Evolutionary conservation across 2,329 filamentous ascomycete species (phyloP).

Genomic region (Aspergillus glaucus): DNA sequence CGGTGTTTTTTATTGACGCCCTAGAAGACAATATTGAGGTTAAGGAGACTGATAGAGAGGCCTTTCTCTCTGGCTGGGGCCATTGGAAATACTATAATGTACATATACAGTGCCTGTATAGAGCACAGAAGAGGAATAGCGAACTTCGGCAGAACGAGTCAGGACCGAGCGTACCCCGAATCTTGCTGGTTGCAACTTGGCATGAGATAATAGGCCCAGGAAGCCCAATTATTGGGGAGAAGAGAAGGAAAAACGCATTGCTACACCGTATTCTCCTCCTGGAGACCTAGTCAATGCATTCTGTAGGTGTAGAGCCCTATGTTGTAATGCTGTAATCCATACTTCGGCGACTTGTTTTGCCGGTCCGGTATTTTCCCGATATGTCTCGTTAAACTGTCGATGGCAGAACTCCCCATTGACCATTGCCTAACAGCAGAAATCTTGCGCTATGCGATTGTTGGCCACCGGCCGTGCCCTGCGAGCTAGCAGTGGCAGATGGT

Average conservation of each 20-base stretch:
- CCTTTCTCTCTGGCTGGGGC: too few species aligned
- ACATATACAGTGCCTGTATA: too few species aligned
- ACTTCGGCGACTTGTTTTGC: slow-evolving; percentile 4
- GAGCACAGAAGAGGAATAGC: too few species aligned
- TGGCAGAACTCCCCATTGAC: too few species aligned
- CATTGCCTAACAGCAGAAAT: too few species aligned
- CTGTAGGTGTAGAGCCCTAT: background rate
- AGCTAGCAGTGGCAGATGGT: slow-evolving; percentile 29
- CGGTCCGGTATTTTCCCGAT: slow-evolving; percentile 1
- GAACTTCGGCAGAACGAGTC: too few species aligned
- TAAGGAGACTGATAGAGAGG: background rate
- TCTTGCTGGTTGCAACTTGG: background rate
- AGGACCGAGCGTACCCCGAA: too few species aligned
- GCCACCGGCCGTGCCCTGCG: slow-evolving; percentile 36
- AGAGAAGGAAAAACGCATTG: background rate
- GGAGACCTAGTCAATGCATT: too few species aligned
- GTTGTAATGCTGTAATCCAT: background rate
- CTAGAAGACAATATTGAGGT: background rate
- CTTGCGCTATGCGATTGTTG: slow-evolving; percentile 29
- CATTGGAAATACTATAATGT: too few species aligned
- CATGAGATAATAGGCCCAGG: background rate
- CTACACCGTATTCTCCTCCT: too few species aligned
- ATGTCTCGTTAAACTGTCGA: too few species aligned
- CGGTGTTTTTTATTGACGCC: background rate
- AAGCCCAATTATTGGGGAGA: background rate